phyloP scores from a whole-genome alignment of 345 rosid genomes.

The Jatropha curcas region DNA sequence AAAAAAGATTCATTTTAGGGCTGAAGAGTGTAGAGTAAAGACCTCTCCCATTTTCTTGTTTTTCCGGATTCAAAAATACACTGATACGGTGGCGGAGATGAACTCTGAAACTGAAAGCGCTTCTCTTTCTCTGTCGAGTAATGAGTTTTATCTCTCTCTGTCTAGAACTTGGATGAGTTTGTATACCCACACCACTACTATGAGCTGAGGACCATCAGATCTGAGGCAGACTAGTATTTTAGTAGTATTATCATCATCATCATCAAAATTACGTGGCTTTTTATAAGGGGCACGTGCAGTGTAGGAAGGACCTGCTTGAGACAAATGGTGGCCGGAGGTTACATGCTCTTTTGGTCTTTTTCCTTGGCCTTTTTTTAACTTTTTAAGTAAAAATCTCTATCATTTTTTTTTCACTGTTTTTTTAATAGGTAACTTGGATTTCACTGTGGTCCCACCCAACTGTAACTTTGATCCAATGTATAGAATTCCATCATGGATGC shows the following conservation, averaged over 20 bases:
- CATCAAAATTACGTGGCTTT: slow-evolving; percentile 36
- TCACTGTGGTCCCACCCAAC: neutral
- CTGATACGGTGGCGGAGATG: too few relatives aligned
- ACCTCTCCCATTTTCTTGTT: slow-evolving; percentile 65
- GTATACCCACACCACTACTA: neutral
- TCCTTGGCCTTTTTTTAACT: too few relatives aligned
- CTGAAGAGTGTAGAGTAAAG: slow-evolving; percentile 5
- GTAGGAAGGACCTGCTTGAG: slow-evolving; percentile 20
- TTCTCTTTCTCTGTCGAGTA: neutral
- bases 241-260: neutral
- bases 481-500: neutral
- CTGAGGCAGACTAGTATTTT: neutral
- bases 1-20: neutral
- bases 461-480: neutral
- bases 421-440: too few relatives aligned
- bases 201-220: slow-evolving; percentile 33
- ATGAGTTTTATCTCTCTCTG: neutral
- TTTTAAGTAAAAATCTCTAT: neutral
- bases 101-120: too few relatives aligned
- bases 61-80: neutral
- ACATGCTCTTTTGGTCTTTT: slow-evolving; percentile 11
- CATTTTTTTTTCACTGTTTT: neutral
- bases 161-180: neutral
- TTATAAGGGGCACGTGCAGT: slow-evolving; percentile 45
- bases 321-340: slow-evolving; percentile 35